Conservation (phyloP, 441 rosid species). For the Erysimum pusillum region DNA sequence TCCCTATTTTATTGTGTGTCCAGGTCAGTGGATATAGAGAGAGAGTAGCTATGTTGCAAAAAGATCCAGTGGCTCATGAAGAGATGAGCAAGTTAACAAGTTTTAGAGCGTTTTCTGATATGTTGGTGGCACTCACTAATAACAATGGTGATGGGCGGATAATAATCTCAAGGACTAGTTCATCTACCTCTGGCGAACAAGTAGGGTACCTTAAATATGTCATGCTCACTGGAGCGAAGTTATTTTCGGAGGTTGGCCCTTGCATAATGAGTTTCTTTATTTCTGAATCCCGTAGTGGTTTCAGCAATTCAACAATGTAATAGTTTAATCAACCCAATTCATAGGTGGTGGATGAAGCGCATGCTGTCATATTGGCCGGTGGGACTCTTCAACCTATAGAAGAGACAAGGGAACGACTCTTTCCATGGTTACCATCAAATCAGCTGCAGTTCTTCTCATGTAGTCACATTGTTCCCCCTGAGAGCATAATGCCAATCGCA, state of each 20-base stretch:
- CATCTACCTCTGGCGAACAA: conserved; percentile 56
- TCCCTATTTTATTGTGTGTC: conserved; percentile 27
- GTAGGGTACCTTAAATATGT: conserved; percentile 84
- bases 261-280: conserved; percentile 27
- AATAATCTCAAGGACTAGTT: conserved; percentile 73
- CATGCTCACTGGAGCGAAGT: conserved; percentile 91
- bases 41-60: conserved; percentile 60
- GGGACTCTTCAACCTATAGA: conserved; percentile 98
- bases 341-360: conserved; percentile 89
- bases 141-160: conserved; percentile 90
- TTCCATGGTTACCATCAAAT: conserved; percentile 78
- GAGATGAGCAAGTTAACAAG: conserved; percentile 70
- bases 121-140: conserved; percentile 77
- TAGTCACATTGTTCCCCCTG: conserved; percentile 86
- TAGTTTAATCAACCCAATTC: conserved; percentile 34
- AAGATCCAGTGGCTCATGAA: conserved; percentile 54
- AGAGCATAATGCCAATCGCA: conserved; percentile 84
- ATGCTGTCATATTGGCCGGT: conserved; percentile 88
- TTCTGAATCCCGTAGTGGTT: conserved; percentile 3
- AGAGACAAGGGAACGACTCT: conserved; percentile 94
- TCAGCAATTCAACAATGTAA: conserved; percentile 16
- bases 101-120: conserved; percentile 75
- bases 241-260: conserved; percentile 83
- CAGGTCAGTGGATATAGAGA: conserved; percentile 92
- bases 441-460: conserved; percentile 89